A percentile compares a stretch with the other conserved stretches of the same genome.
Conservation (phyloP, 345 rosid species). For the Dipteronia dyeriana region DNA sequence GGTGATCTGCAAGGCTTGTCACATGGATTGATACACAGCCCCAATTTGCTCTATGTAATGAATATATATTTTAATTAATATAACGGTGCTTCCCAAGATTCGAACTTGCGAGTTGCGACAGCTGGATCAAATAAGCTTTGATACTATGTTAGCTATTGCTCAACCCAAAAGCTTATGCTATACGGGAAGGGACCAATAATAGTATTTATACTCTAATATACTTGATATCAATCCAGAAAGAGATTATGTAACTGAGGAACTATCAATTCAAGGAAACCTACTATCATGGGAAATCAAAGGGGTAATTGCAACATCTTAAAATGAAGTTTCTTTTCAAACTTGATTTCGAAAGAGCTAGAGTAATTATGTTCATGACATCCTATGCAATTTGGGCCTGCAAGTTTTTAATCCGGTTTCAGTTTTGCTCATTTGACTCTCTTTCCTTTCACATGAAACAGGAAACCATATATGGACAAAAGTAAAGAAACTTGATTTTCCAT, state of each 20-base stretch:
- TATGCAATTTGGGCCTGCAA: neutral
- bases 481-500: neutral
- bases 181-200: too few relatives aligned
- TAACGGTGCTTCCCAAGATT: too few relatives aligned
- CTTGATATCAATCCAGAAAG: neutral
- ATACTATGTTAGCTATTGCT: too few relatives aligned
- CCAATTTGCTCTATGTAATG: too few relatives aligned
- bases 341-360: neutral
- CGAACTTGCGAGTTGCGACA: too few relatives aligned
- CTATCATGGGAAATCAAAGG: neutral
- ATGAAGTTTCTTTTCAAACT: neutral
- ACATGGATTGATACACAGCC: too few relatives aligned
- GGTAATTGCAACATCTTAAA: neutral
- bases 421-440: neutral
- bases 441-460: too few relatives aligned
- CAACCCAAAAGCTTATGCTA: too few relatives aligned
- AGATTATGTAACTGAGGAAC: neutral
- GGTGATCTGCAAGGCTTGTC: too few relatives aligned
- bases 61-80: too few relatives aligned
- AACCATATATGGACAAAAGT: neutral
- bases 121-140: too few relatives aligned
- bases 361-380: neutral
- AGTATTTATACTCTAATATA: too few relatives aligned
- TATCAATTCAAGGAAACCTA: neutral
- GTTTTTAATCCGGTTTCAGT: neutral